Evolutionary conservation across 306 rosid genomes (phyloP).

Genomic region (Quercus aquifolioides): DNA sequence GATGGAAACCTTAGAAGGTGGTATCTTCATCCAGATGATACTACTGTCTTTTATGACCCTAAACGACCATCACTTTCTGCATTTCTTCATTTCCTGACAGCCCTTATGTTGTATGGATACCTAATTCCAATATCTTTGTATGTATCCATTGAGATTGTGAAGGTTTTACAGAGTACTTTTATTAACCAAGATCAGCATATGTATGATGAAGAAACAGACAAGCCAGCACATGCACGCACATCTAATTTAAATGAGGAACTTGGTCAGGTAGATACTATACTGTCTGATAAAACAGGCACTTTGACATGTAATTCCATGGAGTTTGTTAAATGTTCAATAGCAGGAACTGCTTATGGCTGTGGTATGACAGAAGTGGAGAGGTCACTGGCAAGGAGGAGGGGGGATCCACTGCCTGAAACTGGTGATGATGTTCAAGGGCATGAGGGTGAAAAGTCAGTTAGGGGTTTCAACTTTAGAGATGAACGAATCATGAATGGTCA

Average conservation of each 20-base stretch:
- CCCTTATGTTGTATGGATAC: conserved; percentile 89
- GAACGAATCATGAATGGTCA: conserved; percentile 62
- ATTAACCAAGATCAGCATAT: conserved; percentile 80
- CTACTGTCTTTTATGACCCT: conserved; percentile 58
- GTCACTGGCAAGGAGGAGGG: conserved; percentile 50
- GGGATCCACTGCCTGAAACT: conserved; percentile 19
- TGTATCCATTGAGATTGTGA: conserved; percentile 88
- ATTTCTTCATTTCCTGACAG: conserved; percentile 72
- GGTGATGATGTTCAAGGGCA: conserved; percentile 27
- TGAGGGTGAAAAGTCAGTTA: conserved; percentile 32
- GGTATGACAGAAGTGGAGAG: conserved; percentile 79
- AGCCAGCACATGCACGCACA: conserved; percentile 59
- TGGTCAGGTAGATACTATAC: conserved; percentile 78
- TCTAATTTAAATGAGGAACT: conserved; percentile 82
- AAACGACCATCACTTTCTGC: conserved; percentile 51
- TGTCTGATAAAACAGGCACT: conserved; percentile 91
- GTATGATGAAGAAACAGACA: conserved; percentile 70
- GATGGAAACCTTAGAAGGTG: conserved; percentile 54
- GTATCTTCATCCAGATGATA: conserved; percentile 70
- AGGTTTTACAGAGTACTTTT: conserved; percentile 80
- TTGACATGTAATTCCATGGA: conserved; percentile 95
- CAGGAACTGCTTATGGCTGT: conserved; percentile 69
- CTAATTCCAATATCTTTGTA: conserved; percentile 85
- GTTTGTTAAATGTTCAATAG: conserved; percentile 80
- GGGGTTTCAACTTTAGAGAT: conserved; percentile 81